Evolutionary conservation across 768 basidiomycete species (phyloP).

Genomic region (Cyclocybe cylindracea): DNA sequence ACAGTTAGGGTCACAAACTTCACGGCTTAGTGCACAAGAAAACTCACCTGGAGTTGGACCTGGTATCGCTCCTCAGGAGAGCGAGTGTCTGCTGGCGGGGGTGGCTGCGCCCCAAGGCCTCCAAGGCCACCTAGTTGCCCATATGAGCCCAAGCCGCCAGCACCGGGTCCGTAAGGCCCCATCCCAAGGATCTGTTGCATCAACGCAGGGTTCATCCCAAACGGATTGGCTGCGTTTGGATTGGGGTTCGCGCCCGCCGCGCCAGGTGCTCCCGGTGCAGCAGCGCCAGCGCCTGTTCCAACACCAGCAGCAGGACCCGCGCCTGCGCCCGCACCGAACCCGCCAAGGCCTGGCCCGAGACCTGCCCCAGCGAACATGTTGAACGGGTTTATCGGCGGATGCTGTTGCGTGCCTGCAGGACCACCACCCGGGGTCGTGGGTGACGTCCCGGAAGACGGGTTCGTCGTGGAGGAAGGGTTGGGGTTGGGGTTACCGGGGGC

Average conservation of each 20-base stretch:
- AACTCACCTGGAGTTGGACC: conserved; percentile 72
- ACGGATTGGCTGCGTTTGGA: conserved; percentile 25
- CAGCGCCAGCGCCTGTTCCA: neutral
- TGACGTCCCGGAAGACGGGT: conserved; percentile 19
- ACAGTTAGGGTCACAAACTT: neutral
- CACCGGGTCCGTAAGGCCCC: conserved; percentile 24
- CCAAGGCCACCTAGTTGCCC: conserved; percentile 26
- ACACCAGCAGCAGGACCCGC: conserved; percentile 20
- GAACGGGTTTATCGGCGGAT: conserved; percentile 20
- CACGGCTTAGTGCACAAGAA: neutral
- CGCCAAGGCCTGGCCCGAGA: neutral
- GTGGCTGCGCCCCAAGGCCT: conserved; percentile 30
- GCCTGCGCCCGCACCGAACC: conserved; percentile 19
- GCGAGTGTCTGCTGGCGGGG: conserved; percentile 64
- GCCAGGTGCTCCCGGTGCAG: conserved; percentile 14
- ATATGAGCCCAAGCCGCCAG: conserved; percentile 22
- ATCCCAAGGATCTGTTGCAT: conserved; percentile 46
- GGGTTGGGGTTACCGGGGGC: conserved; percentile 51
- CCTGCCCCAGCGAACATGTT: conserved; percentile 16
- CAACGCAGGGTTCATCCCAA: conserved; percentile 40
- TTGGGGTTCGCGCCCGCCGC: conserved; percentile 11
- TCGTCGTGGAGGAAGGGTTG: conserved; percentile 19
- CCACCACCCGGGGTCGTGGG: conserved; percentile 20
- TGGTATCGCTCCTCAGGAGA: conserved; percentile 93
- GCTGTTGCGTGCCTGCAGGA: conserved; percentile 13